Conservation (phyloP, 2,329 filamentous ascomycete genomes). For the Hortaea werneckii region DNA sequence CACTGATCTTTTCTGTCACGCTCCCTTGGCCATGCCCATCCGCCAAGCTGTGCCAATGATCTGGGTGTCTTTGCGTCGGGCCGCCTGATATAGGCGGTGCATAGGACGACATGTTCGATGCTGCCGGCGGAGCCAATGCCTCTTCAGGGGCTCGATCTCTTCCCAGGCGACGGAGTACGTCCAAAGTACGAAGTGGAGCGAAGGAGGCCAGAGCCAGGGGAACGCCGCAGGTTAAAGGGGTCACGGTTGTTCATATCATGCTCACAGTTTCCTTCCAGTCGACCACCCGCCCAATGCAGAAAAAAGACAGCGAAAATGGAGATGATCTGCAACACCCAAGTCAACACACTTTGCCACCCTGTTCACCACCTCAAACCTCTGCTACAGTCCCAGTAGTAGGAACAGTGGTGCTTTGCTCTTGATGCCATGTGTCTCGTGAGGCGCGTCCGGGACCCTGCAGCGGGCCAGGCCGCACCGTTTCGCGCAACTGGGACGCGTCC, state of each 20-base stretch:
- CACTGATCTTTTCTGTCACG: conserved; percentile 52
- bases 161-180: background rate
- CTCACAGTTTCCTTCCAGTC: background rate
- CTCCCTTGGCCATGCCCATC: conserved; percentile 19
- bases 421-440: too few relatives aligned
- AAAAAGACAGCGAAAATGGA: background rate
- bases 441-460: too few relatives aligned
- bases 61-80: conserved; percentile 32
- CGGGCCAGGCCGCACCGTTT: too few relatives aligned
- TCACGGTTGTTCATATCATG: conserved; percentile 36
- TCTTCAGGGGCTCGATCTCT: background rate
- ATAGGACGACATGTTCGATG: background rate
- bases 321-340: too few relatives aligned
- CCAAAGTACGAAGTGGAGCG: background rate
- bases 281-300: background rate
- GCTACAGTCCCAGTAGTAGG: too few relatives aligned
- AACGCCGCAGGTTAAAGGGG: conserved; percentile 34
- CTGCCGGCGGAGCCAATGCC: conserved; percentile 11
- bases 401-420: too few relatives aligned
- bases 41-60: conserved; percentile 10
- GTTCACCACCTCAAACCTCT: too few relatives aligned
- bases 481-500: too few relatives aligned
- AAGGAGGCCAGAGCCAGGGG: background rate
- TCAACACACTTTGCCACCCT: too few relatives aligned
- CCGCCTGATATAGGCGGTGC: conserved; percentile 28